These are phyloP conservation scores for Stevia rebaudiana DNA, from an alignment of 140 eudicot genomes.

Conservation along the genomic window DNA sequence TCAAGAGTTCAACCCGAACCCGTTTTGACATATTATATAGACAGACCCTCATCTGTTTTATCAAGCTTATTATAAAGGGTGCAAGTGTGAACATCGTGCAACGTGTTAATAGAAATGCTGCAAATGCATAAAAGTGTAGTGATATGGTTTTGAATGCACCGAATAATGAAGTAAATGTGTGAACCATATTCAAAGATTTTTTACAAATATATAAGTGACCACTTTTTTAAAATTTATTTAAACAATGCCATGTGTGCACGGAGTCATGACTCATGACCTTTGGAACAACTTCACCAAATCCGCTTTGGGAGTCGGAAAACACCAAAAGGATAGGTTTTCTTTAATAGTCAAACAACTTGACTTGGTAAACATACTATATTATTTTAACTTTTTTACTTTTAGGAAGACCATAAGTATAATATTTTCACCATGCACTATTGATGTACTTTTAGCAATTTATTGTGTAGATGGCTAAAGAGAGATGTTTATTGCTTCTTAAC, in stretches of 20 bases:
- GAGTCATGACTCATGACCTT: neutral
- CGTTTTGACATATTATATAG: too few species aligned
- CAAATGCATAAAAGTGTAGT: neutral
- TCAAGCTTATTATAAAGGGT: neutral
- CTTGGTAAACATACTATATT: neutral
- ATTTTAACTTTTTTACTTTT: neutral
- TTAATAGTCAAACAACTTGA: constrained; percentile 1
- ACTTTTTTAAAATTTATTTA: too few species aligned
- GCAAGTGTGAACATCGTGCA: neutral
- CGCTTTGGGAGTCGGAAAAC: constrained; percentile 3
- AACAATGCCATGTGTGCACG: neutral
- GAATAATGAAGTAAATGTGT: too few species aligned
- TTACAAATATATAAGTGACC: too few species aligned
- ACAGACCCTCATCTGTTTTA: too few species aligned
- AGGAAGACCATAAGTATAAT: neutral
- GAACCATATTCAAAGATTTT: too few species aligned
- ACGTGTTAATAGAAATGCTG: too few species aligned
- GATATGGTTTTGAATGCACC: too few species aligned
- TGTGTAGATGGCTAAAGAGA: too few species aligned
- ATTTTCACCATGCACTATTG: neutral
- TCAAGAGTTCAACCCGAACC: too few species aligned
- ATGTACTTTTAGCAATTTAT: neutral
- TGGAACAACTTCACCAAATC: constrained; percentile 1
- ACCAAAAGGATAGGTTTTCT: neutral
- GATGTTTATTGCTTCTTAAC: too few species aligned